Evolutionary conservation across 2,329 filamentous ascomycete species (phyloP), one percentile per base, ranked within the genome.

Genomic region (Trichoderma sp.): DNA sequence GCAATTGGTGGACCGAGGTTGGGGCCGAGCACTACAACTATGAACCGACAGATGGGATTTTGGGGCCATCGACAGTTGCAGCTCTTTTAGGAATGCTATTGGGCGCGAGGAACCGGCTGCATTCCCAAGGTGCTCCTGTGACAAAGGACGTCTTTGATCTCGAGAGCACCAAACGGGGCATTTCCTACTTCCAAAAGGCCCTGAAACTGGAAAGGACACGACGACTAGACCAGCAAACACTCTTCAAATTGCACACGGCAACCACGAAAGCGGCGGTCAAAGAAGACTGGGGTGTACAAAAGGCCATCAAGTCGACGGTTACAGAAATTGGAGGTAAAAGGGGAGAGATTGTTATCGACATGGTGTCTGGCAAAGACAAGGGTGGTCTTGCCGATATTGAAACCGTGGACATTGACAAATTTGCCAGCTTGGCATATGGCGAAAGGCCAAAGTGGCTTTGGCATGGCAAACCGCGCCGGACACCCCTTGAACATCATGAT

Each of bases 1-100:
- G 92, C 77, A 94, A 98, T 83, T 99, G 97, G 97, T 98, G 97
- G 97, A 92, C 94, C 1, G 94, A 98, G 80, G 93, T 98, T 76
- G 97, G 97, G 2, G 93, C 92, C 0, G 96, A 98, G 78, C 93
- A 97, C 81, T 98, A 96, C 86, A 97, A 96, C 74, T 91, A 95
- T 41, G 97, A 98, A 83, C 96, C 97, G 1, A 93, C 93, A 11
- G 97, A 99, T 84, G 96, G 96, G 14, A 95, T 97, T 27, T 86
- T 99, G 3, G 97, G 97, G 0, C 95, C 97, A 2, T 97, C 94
- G 0, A 98, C 95, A 0, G 95, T 98, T 8, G 92, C 95, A 27
- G 96, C 94, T 2, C 85, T 99, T 24, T 86, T 99, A 5, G 97
- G 97, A 4, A 92, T 97, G 83, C 87, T 98, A 7, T 93, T 98